Percentiles rank a stretch among this genome's conserved stretches.
phyloP scores from a whole-genome alignment of 75 land plant genomes.

The Picea sitchensis region DNA sequence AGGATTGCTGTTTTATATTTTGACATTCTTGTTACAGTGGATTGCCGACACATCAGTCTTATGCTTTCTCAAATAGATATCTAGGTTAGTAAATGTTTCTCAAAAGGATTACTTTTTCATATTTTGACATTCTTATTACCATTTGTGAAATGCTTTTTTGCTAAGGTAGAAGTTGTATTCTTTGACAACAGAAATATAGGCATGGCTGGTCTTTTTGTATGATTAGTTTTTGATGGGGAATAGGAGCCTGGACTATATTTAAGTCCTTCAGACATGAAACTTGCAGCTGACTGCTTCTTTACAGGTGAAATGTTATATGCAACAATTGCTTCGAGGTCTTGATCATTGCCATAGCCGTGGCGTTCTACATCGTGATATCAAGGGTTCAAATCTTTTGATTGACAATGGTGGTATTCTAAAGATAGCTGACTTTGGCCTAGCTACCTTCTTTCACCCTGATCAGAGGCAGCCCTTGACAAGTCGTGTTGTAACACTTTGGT shows the following conservation, averaged over 20 bases:
- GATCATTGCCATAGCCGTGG: conserved; percentile 76
- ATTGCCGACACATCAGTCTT: too few relatives aligned
- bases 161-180: neutral
- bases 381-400: conserved; percentile 73
- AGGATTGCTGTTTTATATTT: too few relatives aligned
- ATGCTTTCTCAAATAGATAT: too few relatives aligned
- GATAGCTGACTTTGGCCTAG: conserved; percentile 86
- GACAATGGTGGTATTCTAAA: conserved; percentile 66
- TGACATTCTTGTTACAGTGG: too few relatives aligned
- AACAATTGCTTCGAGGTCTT: conserved; percentile 71
- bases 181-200: neutral
- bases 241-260: neutral
- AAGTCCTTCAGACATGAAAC: neutral
- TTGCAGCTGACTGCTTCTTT: neutral
- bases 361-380: conserved; percentile 80
- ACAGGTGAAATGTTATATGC: conserved; percentile 81
- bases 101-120: neutral
- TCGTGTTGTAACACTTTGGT: conserved; percentile 85
- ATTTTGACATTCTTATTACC: neutral
- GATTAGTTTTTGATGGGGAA: neutral
- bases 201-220: neutral
- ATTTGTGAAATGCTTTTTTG: neutral
- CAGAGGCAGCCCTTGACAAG: conserved; percentile 68
- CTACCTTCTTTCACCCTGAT: conserved; percentile 61
- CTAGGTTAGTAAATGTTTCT: neutral